Evolutionary conservation across 345 rosid genomes (phyloP).

Genomic region (Syzygium grande): DNA sequence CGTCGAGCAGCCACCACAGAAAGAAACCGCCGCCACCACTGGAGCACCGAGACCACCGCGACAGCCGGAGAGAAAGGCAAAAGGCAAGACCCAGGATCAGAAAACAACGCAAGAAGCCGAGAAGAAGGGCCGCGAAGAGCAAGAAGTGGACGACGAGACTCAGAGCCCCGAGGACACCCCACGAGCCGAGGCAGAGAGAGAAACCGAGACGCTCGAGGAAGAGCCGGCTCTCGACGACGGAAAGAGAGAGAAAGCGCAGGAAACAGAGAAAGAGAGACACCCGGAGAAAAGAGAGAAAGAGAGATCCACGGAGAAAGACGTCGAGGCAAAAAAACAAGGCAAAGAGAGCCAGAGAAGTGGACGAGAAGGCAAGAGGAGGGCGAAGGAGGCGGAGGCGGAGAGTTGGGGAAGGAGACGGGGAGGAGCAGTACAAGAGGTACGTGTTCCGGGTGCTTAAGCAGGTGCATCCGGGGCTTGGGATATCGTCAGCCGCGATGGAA

Average conservation of each 20-base stretch:
- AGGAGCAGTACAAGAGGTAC: slow-evolving; percentile 48
- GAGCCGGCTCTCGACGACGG: neutral
- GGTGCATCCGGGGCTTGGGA: slow-evolving; percentile 60
- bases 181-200: neutral
- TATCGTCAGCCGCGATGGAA: slow-evolving; percentile 64
- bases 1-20: neutral
- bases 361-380: slow-evolving; percentile 4
- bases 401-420: neutral
- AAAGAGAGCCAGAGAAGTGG: neutral
- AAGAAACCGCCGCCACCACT: neutral
- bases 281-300: neutral
- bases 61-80: neutral
- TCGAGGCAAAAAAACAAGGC: neutral
- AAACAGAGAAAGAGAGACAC: neutral
- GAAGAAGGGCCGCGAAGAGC: neutral
- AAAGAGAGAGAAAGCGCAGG: neutral
- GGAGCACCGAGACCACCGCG: neutral
- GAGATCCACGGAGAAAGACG: neutral
- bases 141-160: neutral
- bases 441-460: slow-evolving; percentile 58
- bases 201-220: neutral
- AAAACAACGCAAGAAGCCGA: neutral
- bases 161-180: neutral
- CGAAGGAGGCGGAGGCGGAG: slow-evolving; percentile 12
- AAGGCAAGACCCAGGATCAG: neutral